Percentiles rank a stretch among this genome's conserved stretches.
These are phyloP conservation scores for Blastobotrys ciferrii DNA, from an alignment of 1,139 yeast genomes.

Conservation along the genomic window DNA sequence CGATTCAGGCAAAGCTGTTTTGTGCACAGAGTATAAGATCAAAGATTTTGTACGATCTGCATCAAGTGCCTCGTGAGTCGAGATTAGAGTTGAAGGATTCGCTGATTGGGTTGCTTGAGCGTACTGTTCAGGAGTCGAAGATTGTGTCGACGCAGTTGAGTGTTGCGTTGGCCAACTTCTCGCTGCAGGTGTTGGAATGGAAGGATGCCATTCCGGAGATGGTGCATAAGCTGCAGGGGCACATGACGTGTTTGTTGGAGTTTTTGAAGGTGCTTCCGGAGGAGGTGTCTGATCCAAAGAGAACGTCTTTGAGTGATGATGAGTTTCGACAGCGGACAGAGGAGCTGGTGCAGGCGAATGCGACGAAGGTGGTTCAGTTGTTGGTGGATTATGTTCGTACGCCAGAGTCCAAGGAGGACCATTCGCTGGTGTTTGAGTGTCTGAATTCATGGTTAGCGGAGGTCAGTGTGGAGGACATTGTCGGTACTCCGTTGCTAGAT, in stretches of 20 bases:
- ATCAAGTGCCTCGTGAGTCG: slow-evolving; percentile 62
- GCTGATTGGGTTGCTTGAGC: slow-evolving; percentile 51
- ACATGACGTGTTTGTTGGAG: slow-evolving; percentile 57
- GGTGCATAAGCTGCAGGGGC: slow-evolving; percentile 44
- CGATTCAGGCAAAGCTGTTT: slow-evolving; percentile 58
- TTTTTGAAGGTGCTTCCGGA: slow-evolving; percentile 88
- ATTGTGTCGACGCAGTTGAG: slow-evolving; percentile 76
- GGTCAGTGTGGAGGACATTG: slow-evolving; percentile 53
- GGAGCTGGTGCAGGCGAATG: slow-evolving; percentile 63
- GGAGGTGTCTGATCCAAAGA: slow-evolving; percentile 75
- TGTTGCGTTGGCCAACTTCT: slow-evolving; percentile 75
- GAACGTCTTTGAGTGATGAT: slow-evolving; percentile 76
- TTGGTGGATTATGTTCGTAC: slow-evolving; percentile 44
- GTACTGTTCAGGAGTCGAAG: slow-evolving; percentile 48
- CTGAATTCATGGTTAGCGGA: slow-evolving; percentile 89
- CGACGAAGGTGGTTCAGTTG: slow-evolving; percentile 63
- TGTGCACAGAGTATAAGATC: slow-evolving; percentile 89
- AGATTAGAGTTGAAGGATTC: slow-evolving; percentile 59
- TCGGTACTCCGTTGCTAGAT: slow-evolving; percentile 61
- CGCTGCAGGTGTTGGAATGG: slow-evolving; percentile 79
- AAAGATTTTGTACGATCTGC: slow-evolving; percentile 70
- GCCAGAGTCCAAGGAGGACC: slow-evolving; percentile 36
- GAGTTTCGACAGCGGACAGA: slow-evolving; percentile 67
- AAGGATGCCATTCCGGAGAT: slow-evolving; percentile 67
- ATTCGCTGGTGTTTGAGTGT: slow-evolving; percentile 60